Conservation (phyloP, 805 yeast species). For the Ogataea kodamae region DNA sequence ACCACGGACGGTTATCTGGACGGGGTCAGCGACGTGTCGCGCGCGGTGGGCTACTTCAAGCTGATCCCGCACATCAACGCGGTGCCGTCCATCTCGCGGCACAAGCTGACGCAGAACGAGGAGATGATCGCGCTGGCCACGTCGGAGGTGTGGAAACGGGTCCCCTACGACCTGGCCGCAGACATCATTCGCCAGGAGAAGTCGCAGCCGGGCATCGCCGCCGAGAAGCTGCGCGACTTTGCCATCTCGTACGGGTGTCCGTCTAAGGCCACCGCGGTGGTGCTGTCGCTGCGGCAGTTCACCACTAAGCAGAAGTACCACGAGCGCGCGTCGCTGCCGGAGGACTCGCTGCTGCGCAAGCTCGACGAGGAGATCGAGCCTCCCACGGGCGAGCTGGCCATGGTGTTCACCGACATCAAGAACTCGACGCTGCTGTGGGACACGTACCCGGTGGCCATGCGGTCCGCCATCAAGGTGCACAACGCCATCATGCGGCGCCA, state of each 20-base stretch:
- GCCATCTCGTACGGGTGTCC: slow-evolving; percentile 89
- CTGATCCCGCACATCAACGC: slow-evolving; percentile 85
- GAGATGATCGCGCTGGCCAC: slow-evolving; percentile 85
- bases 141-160: slow-evolving; percentile 77
- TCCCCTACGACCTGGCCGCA: slow-evolving; percentile 81
- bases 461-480: slow-evolving; percentile 93
- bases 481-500: slow-evolving; percentile 93
- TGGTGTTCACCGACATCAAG: slow-evolving; percentile 96
- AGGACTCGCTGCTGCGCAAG: slow-evolving; percentile 77
- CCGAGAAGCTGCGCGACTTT: slow-evolving; percentile 88
- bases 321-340: slow-evolving; percentile 47
- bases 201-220: slow-evolving; percentile 84
- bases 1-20: slow-evolving; percentile 81
- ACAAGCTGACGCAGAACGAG: slow-evolving; percentile 62
- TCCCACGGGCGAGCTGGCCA: slow-evolving; percentile 90
- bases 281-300: slow-evolving; percentile 62
- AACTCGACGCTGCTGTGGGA: slow-evolving; percentile 95
- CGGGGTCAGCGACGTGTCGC: slow-evolving; percentile 75
- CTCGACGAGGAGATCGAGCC: slow-evolving; percentile 89
- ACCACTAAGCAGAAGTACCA: slow-evolving; percentile 35
- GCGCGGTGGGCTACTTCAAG: slow-evolving; percentile 90
- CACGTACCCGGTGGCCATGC: slow-evolving; percentile 86
- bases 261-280: slow-evolving; percentile 77
- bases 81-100: slow-evolving; percentile 72
- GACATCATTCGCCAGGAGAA: slow-evolving; percentile 82